Base-by-base conservation (phyloP, 2,329 filamentous ascomycete species). In the Sordariomycetes sp. region DNA sequence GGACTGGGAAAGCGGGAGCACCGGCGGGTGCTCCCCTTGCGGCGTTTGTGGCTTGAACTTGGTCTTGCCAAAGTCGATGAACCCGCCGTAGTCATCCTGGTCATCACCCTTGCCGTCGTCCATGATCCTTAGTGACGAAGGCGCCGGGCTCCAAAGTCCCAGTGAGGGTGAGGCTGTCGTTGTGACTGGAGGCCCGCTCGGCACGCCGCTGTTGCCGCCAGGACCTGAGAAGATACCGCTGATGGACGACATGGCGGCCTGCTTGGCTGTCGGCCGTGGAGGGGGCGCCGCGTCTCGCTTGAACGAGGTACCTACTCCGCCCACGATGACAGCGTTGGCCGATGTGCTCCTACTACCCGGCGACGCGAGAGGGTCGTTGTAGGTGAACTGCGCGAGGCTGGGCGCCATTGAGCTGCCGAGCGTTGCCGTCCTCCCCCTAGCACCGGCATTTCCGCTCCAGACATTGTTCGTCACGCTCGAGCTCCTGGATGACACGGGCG, bases 61-160 rank as follows among this genome's bases (percentile, higher is more conserved):
- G 26, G 8, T 3, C 18, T 10, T 14, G 31, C 35, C 15, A 47
- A 76, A 74, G 45, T 74, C 65, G 3, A 72, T 60, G 5, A 73
- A 55, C 45, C 72, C 61, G 32, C 61, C 51, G 32, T 69, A 63
- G 23, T 69, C 63, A 3, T 71, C 68, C 21, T 45, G 44, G 6
- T 50, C 46, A 6, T 39, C 40, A 12, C 32, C 38, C 11, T 64
- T 64, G 7, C 62, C 57, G 11, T 68, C 63, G 19, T 58, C 53
- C 58, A 57, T 58, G 16, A 66, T 50, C 6, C 68, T 66, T 16
- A 63, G 46, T 2, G 61, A 58, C 4, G 62, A 63, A 5, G 56
- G 53, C 3, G 50, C 46, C 7, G 54, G 53, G 4, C 57, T 41
- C 54, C 57, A 59, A 14, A 59, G 35, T 9, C 54, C 54, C 17